Conservation (phyloP, 331 rosid genomes). For the Ulmus americana region DNA sequence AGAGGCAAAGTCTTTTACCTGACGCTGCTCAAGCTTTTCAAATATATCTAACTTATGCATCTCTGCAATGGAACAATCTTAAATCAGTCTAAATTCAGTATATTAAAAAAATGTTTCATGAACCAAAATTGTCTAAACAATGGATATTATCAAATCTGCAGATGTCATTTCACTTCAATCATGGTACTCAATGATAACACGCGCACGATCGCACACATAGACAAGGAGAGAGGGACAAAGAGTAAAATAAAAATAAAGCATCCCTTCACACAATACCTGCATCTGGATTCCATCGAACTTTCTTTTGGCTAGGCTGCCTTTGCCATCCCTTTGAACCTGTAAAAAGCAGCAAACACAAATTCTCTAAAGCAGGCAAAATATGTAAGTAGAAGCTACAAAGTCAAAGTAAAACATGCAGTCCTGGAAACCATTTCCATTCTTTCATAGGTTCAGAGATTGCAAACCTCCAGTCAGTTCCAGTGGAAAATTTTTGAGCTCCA, state of each 20-base stretch:
- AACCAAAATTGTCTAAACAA: conserved; percentile 1
- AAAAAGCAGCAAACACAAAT: conserved; percentile 10
- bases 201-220: not conserved
- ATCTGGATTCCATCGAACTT: conserved; percentile 70
- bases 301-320: conserved; percentile 32
- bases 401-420: conserved; percentile 6
- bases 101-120: not conserved
- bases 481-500: conserved; percentile 47
- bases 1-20: conserved; percentile 35
- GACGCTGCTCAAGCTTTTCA: conserved; percentile 47
- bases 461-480: conserved; percentile 64
- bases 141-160: not conserved
- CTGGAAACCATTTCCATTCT: conserved; percentile 13
- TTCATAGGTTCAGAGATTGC: conserved; percentile 21
- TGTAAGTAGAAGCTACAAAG: not conserved
- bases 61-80: conserved; percentile 36
- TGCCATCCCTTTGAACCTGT: conserved; percentile 46
- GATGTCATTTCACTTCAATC: not conserved
- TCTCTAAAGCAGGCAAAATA: conserved; percentile 8
- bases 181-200: not conserved
- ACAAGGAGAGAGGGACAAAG: not conserved
- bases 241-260: conserved; percentile 2
- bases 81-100: conserved; percentile 18
- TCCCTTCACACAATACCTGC: conserved; percentile 43
- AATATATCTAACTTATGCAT: conserved; percentile 36